Percentiles rank a stretch among this genome's conserved stretches.
Conservation (phyloP, 2,329 filamentous ascomycete species). For the Colletotrichum limetticola region DNA sequence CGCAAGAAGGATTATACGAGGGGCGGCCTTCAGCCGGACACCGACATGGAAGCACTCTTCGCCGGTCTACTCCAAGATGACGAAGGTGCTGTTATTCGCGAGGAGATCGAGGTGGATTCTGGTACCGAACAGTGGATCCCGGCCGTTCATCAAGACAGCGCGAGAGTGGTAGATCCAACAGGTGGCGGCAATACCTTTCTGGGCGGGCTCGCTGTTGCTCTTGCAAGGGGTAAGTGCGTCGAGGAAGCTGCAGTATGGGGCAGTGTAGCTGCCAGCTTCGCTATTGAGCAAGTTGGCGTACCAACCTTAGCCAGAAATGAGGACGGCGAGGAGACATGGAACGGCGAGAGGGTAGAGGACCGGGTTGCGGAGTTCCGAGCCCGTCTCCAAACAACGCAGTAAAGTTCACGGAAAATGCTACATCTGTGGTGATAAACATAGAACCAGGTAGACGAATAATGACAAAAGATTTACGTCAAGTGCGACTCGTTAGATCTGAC, state of each 20-base stretch:
- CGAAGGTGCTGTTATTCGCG: conserved; percentile 63
- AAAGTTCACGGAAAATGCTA: neutral
- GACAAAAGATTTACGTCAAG: neutral
- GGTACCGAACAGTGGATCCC: conserved; percentile 80
- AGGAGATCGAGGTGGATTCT: conserved; percentile 71
- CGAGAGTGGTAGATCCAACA: conserved; percentile 86
- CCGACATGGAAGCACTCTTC: conserved; percentile 72
- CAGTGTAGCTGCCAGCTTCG: conserved; percentile 87
- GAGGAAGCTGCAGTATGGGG: conserved; percentile 82
- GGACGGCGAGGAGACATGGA: conserved; percentile 68
- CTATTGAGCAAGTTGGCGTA: conserved; percentile 93
- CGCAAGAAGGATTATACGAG: conserved; percentile 57
- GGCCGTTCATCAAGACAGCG: conserved; percentile 70
- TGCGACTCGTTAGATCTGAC: neutral
- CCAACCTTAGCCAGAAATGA: conserved; percentile 65
- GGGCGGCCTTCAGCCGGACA: conserved; percentile 67
- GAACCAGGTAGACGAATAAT: neutral
- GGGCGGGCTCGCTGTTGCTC: conserved; percentile 65
- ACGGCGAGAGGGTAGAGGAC: conserved; percentile 63
- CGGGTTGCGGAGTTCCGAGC: conserved; percentile 63
- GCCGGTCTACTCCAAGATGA: conserved; percentile 66
- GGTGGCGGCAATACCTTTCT: conserved; percentile 95
- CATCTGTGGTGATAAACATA: neutral
- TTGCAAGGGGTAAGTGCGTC: conserved; percentile 68
- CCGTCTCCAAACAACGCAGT: conserved; percentile 42